phyloP scores from a whole-genome alignment of 2,329 filamentous ascomycete genomes.

The Penicillium sp. region DNA sequence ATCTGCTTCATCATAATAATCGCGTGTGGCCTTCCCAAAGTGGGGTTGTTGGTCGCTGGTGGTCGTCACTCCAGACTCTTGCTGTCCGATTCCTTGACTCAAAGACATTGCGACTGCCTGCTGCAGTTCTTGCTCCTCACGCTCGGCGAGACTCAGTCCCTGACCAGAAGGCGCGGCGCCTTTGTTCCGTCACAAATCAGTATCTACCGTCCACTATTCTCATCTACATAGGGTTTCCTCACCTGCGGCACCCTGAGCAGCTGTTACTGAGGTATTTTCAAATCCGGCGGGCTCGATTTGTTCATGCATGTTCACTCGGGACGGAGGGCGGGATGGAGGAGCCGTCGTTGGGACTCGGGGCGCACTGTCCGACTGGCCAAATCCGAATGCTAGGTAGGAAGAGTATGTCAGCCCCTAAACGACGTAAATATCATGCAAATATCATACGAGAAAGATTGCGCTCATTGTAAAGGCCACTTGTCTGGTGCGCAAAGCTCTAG shows the following conservation, averaged over 20 bases:
- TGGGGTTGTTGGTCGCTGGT: conserved; percentile 35
- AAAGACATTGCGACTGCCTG: conserved; percentile 51
- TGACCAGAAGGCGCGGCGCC: conserved; percentile 27
- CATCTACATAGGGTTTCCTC: conserved; percentile 11
- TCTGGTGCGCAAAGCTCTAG: conserved; percentile 14
- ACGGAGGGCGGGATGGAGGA: conserved; percentile 51
- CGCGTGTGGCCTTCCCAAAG: conserved; percentile 58
- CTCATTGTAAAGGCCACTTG: conserved; percentile 26
- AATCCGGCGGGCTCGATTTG: conserved; percentile 19
- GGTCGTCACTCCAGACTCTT: conserved; percentile 58
- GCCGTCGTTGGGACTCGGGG: conserved; percentile 37
- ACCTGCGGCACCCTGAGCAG: conserved; percentile 34
- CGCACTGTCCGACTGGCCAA: conserved; percentile 40
- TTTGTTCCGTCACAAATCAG: conserved; percentile 18
- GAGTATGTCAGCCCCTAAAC: conserved; percentile 3
- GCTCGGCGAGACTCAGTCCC: conserved; percentile 43
- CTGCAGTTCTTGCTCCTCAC: conserved; percentile 48
- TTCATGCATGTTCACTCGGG: conserved; percentile 41
- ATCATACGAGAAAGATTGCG: conserved; percentile 30
- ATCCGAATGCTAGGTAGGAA: conserved; percentile 39
- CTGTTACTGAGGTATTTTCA: conserved; percentile 27
- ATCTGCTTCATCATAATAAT: conserved; percentile 54
- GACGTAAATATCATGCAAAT: neutral
- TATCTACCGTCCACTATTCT: neutral
- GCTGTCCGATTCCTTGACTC: conserved; percentile 45